These are phyloP conservation scores for Aspergillus nanangensis DNA, from an alignment of 495 filamentous ascomycete genomes.

Conservation along the genomic window DNA sequence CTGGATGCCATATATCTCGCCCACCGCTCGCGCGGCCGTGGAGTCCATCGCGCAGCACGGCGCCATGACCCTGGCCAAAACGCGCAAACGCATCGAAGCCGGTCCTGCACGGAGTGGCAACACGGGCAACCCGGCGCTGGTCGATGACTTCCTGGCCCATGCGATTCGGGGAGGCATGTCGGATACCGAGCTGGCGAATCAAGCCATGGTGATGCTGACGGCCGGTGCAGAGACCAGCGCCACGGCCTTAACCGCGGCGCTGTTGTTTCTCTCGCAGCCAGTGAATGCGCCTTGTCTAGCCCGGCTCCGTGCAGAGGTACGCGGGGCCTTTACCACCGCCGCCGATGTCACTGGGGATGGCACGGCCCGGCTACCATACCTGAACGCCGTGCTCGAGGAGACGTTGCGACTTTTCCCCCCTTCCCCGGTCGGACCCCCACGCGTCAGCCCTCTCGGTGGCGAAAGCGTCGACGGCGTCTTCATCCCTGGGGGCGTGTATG, in stretches of 20 bases:
- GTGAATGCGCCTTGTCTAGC: not conserved
- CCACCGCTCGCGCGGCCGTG: not conserved
- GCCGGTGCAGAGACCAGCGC: not conserved
- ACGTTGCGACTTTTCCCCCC: conserved; percentile 5
- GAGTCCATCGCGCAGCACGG: not conserved
- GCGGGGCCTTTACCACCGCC: not conserved
- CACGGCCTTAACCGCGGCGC: not conserved
- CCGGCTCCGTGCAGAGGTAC: not conserved
- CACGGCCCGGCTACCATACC: not conserved
- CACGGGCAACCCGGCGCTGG: not conserved
- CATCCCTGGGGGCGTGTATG: not conserved
- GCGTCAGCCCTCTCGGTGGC: conserved; percentile 1
- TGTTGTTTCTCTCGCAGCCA: not conserved
- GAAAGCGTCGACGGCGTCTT: conserved; percentile 4
- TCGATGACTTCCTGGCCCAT: not conserved
- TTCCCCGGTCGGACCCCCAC: conserved; percentile 3
- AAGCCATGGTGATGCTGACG: not conserved
- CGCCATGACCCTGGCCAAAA: not conserved
- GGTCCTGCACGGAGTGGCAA: not conserved
- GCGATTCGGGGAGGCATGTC: not conserved
- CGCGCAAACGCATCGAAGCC: not conserved
- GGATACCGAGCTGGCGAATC: not conserved
- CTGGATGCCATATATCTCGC: not conserved
- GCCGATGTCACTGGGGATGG: not conserved
- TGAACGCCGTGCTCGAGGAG: conserved; percentile 7